Base-by-base conservation (phyloP, 495 filamentous ascomycete genomes). In the Penicillium chermesinum region DNA sequence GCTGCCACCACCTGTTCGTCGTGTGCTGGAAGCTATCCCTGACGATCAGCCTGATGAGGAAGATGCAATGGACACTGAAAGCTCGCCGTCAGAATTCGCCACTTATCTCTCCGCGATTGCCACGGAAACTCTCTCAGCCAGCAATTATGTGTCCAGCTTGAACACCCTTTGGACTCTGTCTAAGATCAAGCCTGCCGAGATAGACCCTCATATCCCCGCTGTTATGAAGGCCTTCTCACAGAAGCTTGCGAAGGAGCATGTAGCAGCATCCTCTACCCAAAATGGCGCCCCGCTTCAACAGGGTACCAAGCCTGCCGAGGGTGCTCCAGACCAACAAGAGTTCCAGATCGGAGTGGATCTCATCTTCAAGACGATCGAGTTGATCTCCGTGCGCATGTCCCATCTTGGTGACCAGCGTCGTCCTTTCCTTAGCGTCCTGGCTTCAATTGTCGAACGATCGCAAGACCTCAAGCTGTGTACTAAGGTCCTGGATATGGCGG, bases 211-310 rank as follows among this genome's bases (percentile, higher is more conserved):
- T 58, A 88, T 96, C 47, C 77, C 80, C 8, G 78, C 84, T 18
- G 78, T 97, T 41, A 95, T 97, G 87, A 96, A 95, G 60, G 87
- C 89, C 0, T 80, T 99, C 54, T 89, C 91, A 45, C 74, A 80
- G n/a, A 96, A 96, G 60, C 77, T 97, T 30, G 89, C 89, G 2
- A 86, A 93, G 58, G 93, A 99, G 39, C 91, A 98, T 65, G 83
- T 97, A 51, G 84, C 88, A 20, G 83, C 85, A 41, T 85, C 84
- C 42, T 75, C 77, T 8, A 73, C 75, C 7, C 65, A 75, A 14
- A 66, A 65, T 37, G 57, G 59, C 3, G 53, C 65, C 30, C 66
- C 73, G 44, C 46, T 51, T 34, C 57, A 63, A 14, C 54, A 68
- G 21, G 69, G 44, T 18, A 69, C 14, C 19, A 72, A 76, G 37